Evolutionary conservation across 208 protist species (phyloP).

Genomic region (Porcisia hertigi): DNA sequence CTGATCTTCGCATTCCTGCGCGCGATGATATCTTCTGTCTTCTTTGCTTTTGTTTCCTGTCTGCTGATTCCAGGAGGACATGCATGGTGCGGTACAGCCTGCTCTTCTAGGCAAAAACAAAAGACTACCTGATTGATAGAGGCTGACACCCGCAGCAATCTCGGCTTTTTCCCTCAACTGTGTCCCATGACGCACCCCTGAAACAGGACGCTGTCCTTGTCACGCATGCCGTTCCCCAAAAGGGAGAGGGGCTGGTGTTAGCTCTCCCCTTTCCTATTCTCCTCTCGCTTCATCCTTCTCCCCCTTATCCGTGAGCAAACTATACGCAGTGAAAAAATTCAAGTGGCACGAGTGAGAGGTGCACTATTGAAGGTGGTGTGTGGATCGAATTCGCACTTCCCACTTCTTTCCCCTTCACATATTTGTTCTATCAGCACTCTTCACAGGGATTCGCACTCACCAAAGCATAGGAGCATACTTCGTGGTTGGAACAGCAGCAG

Average conservation of each 20-base stretch:
- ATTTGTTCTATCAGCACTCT: neutral
- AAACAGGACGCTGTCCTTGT: neutral
- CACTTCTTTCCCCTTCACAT: constrained; percentile 2
- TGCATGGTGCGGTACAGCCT: neutral
- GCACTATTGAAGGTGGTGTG: neutral
- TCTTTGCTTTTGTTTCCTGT: neutral
- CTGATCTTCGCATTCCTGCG: neutral
- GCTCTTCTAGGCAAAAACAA: neutral
- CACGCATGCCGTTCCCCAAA: neutral
- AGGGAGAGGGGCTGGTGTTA: too few species aligned
- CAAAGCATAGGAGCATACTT: neutral
- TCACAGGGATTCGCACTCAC: neutral
- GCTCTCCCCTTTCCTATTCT: neutral
- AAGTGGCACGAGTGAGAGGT: neutral
- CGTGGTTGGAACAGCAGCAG: neutral
- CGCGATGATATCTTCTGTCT: neutral
- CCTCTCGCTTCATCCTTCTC: constrained; percentile 1
- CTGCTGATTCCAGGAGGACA: neutral
- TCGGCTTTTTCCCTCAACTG: neutral
- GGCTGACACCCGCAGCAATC: neutral
- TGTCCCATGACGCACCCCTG: neutral
- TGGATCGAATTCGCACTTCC: neutral
- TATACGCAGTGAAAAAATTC: neutral
- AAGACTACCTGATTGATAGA: neutral
- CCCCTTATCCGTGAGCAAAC: neutral